Percentiles rank a stretch among this genome's conserved stretches.
Evolutionary conservation across 352 stramenopile genomes (phyloP).

Genomic region (Phytophthora agathidicida): DNA sequence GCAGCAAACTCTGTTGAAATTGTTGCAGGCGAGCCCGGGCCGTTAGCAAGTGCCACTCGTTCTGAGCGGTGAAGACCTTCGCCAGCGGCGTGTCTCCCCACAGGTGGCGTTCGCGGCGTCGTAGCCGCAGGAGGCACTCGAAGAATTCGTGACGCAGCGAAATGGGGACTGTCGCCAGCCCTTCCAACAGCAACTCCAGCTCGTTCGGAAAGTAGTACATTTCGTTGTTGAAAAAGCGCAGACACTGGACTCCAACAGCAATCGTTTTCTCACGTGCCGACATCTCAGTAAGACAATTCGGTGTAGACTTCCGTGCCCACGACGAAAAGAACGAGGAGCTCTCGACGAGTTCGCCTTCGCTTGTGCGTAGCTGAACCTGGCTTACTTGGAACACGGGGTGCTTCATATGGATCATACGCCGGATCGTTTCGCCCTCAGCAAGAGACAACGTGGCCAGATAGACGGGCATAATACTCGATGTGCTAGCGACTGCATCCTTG

Average conservation of each 20-base stretch:
- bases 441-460: conserved; percentile 97
- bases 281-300: conserved; percentile 9
- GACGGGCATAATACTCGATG: conserved; percentile 52
- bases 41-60: conserved; percentile 96
- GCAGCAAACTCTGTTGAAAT: conserved; percentile 79
- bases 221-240: conserved; percentile 98
- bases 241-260: conserved; percentile 81
- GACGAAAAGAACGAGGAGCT: conserved; percentile 75
- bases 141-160: conserved; percentile 87
- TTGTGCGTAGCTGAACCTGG: conserved; percentile 76
- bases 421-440: conserved; percentile 97
- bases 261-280: conserved; percentile 38
- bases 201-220: conserved; percentile 97
- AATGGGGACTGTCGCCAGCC: conserved; percentile 65
- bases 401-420: conserved; percentile 94
- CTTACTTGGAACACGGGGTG: conserved; percentile 77
- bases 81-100: conserved; percentile 95
- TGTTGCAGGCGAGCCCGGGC: conserved; percentile 84
- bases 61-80: conserved; percentile 97
- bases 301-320: conserved; percentile 35
- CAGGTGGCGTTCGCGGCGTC: conserved; percentile 94
- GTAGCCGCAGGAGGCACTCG: conserved; percentile 85
- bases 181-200: conserved; percentile 91
- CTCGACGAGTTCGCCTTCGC: conserved; percentile 82
- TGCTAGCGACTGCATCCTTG: conserved; percentile 46